Percentiles rank a stretch among this genome's conserved stretches.
Conservation (phyloP, 2,329 filamentous ascomycete genomes). For the Neoarthrinium moseri region DNA sequence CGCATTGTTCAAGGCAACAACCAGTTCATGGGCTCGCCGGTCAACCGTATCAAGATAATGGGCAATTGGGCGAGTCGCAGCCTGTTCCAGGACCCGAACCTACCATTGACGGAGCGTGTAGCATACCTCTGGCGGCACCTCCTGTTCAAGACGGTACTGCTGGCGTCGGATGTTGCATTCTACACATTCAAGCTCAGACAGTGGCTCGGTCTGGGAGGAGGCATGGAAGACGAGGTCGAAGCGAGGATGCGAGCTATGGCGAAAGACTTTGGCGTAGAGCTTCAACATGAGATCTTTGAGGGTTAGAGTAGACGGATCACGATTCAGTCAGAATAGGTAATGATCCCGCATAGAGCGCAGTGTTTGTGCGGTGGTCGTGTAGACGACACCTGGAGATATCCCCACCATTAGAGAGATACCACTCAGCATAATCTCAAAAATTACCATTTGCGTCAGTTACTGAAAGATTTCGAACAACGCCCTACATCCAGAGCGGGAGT, state of each 20-base stretch:
- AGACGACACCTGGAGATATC: too few relatives aligned
- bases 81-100: constrained; percentile 70
- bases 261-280: constrained; percentile 85
- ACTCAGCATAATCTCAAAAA: background rate
- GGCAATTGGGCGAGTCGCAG: constrained; percentile 85
- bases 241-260: constrained; percentile 83
- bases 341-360: constrained; percentile 1
- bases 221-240: constrained; percentile 95
- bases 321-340: too few relatives aligned
- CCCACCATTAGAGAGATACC: background rate
- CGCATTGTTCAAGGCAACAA: constrained; percentile 93
- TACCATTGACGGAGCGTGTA: constrained; percentile 61
- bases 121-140: constrained; percentile 74
- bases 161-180: constrained; percentile 77
- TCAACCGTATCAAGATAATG: constrained; percentile 93
- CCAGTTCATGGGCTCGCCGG: constrained; percentile 83
- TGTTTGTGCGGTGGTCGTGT: background rate
- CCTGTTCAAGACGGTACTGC: constrained; percentile 76
- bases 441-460: background rate
- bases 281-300: constrained; percentile 86
- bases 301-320: constrained; percentile 51
- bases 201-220: constrained; percentile 70
- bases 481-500: background rate
- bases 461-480: background rate
- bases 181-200: constrained; percentile 79